phyloP scores from a whole-genome alignment of 1,139 yeast species.

The Geotrichum reessii region DNA sequence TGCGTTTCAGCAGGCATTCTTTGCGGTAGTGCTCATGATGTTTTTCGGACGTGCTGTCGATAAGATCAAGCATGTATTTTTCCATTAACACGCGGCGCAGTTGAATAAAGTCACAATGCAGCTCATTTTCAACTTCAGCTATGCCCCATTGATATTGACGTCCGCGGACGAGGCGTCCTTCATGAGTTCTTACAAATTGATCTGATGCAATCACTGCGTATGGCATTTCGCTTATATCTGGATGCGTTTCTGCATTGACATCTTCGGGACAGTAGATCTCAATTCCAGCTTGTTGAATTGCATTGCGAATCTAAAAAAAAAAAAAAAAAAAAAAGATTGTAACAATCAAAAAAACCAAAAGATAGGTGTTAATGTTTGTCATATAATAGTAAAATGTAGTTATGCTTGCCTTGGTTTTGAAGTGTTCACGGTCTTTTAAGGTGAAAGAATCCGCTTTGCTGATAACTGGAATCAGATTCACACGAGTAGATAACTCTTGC shows the following conservation, averaged over 20 bases:
- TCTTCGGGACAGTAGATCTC: conserved; percentile 51
- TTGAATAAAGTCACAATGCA: conserved; percentile 58
- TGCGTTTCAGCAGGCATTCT: conserved; percentile 60
- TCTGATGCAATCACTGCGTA: conserved; percentile 55
- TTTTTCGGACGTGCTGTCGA: conserved; percentile 71
- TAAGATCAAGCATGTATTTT: conserved; percentile 65
- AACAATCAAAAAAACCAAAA: too few relatives aligned
- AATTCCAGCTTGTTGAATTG: conserved; percentile 48
- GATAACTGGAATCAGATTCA: conserved; percentile 70
- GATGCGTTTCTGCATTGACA: conserved; percentile 32
- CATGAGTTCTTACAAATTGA: conserved; percentile 25
- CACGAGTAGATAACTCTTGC: conserved; percentile 58
- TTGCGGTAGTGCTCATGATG: conserved; percentile 80
- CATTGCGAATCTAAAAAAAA: conserved; percentile 36
- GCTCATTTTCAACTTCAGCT: conserved; percentile 60
- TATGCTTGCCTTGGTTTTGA: conserved; percentile 37
- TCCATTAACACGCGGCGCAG: conserved; percentile 59
- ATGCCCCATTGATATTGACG: conserved; percentile 70
- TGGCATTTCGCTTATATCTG: conserved; percentile 41
- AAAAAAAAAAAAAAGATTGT: neutral
- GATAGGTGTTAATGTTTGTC: neutral
- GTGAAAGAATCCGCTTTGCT: conserved; percentile 70
- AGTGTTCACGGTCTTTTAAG: conserved; percentile 32
- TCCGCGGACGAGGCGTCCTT: conserved; percentile 49
- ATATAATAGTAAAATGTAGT: neutral